Evolutionary conservation across 2,329 filamentous ascomycete species (phyloP).

Genomic region (Pseudogymnoascus sp.): DNA sequence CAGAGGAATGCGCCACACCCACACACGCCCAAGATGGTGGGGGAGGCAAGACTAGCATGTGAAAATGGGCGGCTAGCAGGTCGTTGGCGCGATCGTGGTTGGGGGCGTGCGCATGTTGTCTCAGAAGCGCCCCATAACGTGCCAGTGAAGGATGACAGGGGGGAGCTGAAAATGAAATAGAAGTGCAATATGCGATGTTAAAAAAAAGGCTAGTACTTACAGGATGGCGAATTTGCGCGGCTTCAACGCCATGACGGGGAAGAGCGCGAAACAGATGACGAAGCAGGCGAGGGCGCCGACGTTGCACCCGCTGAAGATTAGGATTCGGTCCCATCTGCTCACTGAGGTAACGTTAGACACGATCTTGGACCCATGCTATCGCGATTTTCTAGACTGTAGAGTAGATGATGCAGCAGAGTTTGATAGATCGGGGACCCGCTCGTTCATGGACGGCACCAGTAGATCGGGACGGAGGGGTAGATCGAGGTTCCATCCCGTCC

Average conservation of each 20-base stretch:
- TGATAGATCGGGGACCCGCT: slow-evolving; percentile 15
- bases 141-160: not conserved
- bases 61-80: not conserved
- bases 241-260: slow-evolving; percentile 69
- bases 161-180: not conserved
- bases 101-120: not conserved
- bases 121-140: not conserved
- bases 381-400: not conserved
- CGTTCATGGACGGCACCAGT: slow-evolving; percentile 14
- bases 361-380: not conserved
- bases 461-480: slow-evolving; percentile 25
- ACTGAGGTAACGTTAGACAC: slow-evolving; percentile 43
- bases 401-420: not conserved
- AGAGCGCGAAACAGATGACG: slow-evolving; percentile 82
- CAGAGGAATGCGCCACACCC: not conserved
- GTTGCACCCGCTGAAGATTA: slow-evolving; percentile 89
- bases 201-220: slow-evolving; percentile 53
- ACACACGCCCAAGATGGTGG: not conserved
- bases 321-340: slow-evolving; percentile 90
- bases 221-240: slow-evolving; percentile 93
- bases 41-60: not conserved
- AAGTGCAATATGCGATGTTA: not conserved
- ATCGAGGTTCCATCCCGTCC: slow-evolving; percentile 16
- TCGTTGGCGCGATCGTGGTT: not conserved
- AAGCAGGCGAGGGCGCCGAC: slow-evolving; percentile 85